Evolutionary conservation across 768 basidiomycete species (phyloP), one percentile per base, ranked within the genome.

Genomic region (Melanogaster broomeanus): DNA sequence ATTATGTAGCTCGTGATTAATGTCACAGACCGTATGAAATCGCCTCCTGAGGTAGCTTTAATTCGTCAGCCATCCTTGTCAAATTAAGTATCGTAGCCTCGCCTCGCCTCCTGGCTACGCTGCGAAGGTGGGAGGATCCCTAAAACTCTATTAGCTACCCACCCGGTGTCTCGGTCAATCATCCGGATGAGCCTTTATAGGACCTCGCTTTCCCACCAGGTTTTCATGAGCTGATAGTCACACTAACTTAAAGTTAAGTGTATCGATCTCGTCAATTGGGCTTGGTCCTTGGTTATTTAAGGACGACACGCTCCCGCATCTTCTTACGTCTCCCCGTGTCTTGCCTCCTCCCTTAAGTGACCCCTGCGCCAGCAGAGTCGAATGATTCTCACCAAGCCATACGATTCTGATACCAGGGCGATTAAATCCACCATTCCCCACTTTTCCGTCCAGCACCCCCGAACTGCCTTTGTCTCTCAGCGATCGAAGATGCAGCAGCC

Each of bases 401-500:
- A 52, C 57, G 22, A 52, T 47, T 53, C 43, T 53, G 59, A 64
- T 46, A 57, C 53, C 42, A 47, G 56, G 49, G 61, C 59, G 58
- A 57, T 61, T 66, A 68, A 68, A 53, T 56, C 64, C 64, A 66
- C 57, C 42, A 24, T 45, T 51, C 61, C 58, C 53, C 55, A 52
- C 53, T 61, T 59, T 30, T 47, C 50, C 63, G 15, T 31, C 56
- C 45, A 55, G 59, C 57, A 63, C 53, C 24, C 49, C 6, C 55
- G 50, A 41, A 58, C 39, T 45, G 48, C 43, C 39, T 19, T 51
- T 51, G 52, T 28, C 46, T 37, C 28, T 42, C 58, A 45, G 21
- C 51, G 43, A 44, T 54, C 58, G 21, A 62, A 52, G 52, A 84
- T 86, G 80, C 88, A 89, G 63, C 77, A 69, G 24, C 88, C 88